These are phyloP conservation scores for Boletellus ananiceps DNA, from an alignment of 768 basidiomycete species.

Conservation along the genomic window DNA sequence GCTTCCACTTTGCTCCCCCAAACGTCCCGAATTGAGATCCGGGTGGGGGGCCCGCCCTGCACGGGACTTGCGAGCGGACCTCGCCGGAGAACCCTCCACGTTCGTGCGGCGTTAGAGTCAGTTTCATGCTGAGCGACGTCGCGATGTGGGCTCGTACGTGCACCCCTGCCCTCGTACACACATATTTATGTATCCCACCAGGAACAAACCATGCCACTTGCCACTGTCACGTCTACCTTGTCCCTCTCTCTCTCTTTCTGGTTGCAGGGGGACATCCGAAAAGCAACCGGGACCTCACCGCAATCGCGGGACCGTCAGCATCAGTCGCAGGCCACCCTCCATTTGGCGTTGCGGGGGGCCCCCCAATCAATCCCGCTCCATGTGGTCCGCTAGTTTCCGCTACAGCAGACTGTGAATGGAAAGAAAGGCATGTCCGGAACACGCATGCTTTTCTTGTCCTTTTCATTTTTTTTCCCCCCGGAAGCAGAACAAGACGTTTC, in stretches of 20 bases:
- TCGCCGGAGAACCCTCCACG: slow-evolving; percentile 11
- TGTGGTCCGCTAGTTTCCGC: slow-evolving; percentile 23
- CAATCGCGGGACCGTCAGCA: slow-evolving; percentile 17
- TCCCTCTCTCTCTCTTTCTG: background rate
- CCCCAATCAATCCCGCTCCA: slow-evolving; percentile 13
- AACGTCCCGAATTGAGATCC: slow-evolving; percentile 23
- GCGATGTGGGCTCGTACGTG: slow-evolving; percentile 5
- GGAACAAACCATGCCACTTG: background rate
- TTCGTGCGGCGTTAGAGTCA: slow-evolving; percentile 22
- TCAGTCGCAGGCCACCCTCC: background rate
- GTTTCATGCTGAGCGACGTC: slow-evolving; percentile 16
- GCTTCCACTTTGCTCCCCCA: slow-evolving; percentile 15
- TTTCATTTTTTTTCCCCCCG: no score
- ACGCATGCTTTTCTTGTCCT: slow-evolving; percentile 18
- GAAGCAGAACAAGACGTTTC: slow-evolving; percentile 9
- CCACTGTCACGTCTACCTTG: slow-evolving; percentile 5
- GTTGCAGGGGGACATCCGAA: background rate
- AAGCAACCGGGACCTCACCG: slow-evolving; percentile 6
- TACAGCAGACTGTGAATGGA: slow-evolving; percentile 2
- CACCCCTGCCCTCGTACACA: background rate
- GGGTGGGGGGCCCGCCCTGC: slow-evolving; percentile 1
- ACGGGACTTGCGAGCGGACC: slow-evolving; percentile 27
- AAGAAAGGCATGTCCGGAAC: slow-evolving; percentile 18
- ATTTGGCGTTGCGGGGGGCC: slow-evolving; percentile 4
- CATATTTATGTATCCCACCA: background rate